A percentile compares a stretch with the other conserved stretches of the same genome.
Evolutionary conservation across 345 rosid genomes (phyloP).

Genomic region (Murraya koenigii): DNA sequence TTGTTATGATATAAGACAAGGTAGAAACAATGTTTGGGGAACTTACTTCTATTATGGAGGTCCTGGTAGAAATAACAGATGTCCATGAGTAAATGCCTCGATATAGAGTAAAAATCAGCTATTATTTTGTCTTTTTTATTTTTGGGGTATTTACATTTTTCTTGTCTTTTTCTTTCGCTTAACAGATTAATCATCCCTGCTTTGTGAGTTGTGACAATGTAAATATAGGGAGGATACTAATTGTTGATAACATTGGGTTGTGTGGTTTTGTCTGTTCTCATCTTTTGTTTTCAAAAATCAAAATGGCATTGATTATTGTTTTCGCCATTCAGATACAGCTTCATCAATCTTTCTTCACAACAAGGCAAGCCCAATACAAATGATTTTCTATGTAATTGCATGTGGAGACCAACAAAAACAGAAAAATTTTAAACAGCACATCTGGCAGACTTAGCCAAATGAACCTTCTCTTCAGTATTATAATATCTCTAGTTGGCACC

Average conservation of each 20-base stretch:
- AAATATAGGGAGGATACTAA: conserved; percentile 32
- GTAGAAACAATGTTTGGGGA: conserved; percentile 83
- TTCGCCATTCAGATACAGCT: conserved; percentile 8
- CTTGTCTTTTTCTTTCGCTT: background rate
- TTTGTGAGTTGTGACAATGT: conserved; percentile 31
- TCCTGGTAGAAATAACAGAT: conserved; percentile 84
- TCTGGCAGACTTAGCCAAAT: conserved; percentile 17
- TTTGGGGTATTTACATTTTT: conserved; percentile 11
- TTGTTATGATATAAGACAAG: conserved; percentile 92
- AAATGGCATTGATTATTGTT: conserved; percentile 1
- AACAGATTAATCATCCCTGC: conserved; percentile 16
- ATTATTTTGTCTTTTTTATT: background rate
- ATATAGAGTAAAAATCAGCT: background rate
- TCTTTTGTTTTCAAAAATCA: background rate
- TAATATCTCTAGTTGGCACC: conserved; percentile 13
- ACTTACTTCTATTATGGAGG: conserved; percentile 96
- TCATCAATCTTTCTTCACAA: background rate
- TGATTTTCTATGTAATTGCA: conserved; percentile 19
- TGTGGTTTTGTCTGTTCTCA: conserved; percentile 8
- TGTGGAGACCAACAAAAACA: conserved; percentile 33
- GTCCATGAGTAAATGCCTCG: conserved; percentile 47
- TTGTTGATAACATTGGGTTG: conserved; percentile 30
- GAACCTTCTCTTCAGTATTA: conserved; percentile 23
- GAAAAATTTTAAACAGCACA: background rate
- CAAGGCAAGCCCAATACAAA: conserved; percentile 5